These are phyloP conservation scores for Hansenula lynferdii DNA, from an alignment of 1,139 yeast species.

Conservation along the genomic window DNA sequence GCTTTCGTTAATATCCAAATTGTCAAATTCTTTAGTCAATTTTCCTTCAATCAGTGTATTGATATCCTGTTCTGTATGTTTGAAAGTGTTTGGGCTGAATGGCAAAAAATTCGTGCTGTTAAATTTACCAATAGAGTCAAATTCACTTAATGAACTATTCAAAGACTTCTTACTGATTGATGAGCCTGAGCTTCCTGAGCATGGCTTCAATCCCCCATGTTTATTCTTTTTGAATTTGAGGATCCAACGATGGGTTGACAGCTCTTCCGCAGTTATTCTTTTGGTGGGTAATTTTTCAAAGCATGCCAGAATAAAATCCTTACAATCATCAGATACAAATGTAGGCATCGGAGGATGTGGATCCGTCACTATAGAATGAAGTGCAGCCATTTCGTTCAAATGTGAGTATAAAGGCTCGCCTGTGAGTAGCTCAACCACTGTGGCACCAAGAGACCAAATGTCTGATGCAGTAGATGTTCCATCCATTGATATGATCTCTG, in stretches of 20 bases:
- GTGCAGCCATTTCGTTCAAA: constrained; percentile 77
- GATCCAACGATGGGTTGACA: constrained; percentile 61
- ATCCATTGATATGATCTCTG: constrained; percentile 86
- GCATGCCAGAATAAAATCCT: constrained; percentile 69
- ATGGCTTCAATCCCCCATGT: no score
- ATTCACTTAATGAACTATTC: constrained; percentile 6
- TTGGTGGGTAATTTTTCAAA: constrained; percentile 64
- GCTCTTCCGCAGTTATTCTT: constrained; percentile 51
- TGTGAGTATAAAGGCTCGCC: constrained; percentile 88
- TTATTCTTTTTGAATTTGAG: background rate
- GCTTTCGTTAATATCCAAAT: constrained; percentile 6
- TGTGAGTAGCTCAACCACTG: constrained; percentile 79
- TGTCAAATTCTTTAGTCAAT: constrained; percentile 9
- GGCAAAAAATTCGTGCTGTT: constrained; percentile 31
- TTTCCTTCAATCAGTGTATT: constrained; percentile 8
- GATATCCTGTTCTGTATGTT: constrained; percentile 10
- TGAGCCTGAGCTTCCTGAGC: no score
- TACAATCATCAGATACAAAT: constrained; percentile 44
- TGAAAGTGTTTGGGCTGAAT: constrained; percentile 12
- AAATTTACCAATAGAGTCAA: constrained; percentile 17
- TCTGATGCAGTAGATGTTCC: constrained; percentile 89
- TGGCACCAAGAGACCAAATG: constrained; percentile 94
- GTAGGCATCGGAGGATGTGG: constrained; percentile 76
- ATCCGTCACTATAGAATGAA: constrained; percentile 90
- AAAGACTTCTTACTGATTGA: no score